A percentile compares a stretch with the other conserved stretches of the same genome.
phyloP scores from a whole-genome alignment of 768 basidiomycete species.

The Pleurotus sapidus region DNA sequence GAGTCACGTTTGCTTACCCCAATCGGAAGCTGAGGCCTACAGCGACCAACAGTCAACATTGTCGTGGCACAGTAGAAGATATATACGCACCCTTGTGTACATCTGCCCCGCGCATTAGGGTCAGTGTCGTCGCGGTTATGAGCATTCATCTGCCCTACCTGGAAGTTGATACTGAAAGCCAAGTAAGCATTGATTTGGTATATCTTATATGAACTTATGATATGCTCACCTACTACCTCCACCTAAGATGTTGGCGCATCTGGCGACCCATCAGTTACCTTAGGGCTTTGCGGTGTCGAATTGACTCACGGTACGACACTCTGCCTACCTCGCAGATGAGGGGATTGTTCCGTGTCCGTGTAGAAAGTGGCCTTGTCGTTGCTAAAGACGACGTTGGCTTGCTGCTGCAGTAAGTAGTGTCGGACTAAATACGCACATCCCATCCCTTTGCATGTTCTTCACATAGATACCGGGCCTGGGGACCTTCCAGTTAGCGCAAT shows the following conservation, averaged over 20 bases:
- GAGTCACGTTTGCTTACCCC: constrained; percentile 40
- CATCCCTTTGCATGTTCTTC: constrained; percentile 69
- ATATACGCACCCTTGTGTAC: constrained; percentile 55
- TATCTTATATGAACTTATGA: not conserved
- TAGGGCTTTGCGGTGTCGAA: no score
- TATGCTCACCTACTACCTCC: constrained; percentile 50
- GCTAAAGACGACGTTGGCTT: constrained; percentile 25
- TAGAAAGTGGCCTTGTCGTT: constrained; percentile 78
- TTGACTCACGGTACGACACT: constrained; percentile 63
- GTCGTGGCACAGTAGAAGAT: not conserved
- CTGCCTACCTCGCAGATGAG: constrained; percentile 57
- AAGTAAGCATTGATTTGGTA: not conserved
- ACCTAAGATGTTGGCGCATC: constrained; percentile 65
- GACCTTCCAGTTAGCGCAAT: not conserved
- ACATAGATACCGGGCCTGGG: constrained; percentile 63
- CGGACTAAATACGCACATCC: constrained; percentile 44
- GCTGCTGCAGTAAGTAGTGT: not conserved
- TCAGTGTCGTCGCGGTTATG: not conserved
- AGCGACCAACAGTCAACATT: not conserved
- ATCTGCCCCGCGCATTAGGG: constrained; percentile 33
- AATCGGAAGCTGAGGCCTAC: constrained; percentile 67
- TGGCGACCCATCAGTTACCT: constrained; percentile 16
- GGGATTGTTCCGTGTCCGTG: constrained; percentile 54
- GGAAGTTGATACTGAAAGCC: constrained; percentile 66
- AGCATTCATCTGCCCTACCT: constrained; percentile 27